phyloP scores from a whole-genome alignment of 164 flowering plant species.

The Macadamia tetraphylla region DNA sequence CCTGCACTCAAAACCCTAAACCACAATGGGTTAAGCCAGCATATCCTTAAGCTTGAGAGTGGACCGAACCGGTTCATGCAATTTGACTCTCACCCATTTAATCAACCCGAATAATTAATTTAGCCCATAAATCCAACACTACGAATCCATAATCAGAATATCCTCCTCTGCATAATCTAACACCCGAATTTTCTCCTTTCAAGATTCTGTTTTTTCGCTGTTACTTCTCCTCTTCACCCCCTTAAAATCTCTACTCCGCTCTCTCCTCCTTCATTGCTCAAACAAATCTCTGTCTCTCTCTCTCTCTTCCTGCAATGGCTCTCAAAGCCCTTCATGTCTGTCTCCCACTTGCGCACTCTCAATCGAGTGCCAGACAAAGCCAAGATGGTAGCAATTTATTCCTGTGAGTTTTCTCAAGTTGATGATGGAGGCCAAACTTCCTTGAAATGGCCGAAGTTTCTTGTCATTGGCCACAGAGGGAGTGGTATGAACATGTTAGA shows the following conservation, averaged over 20 bases:
- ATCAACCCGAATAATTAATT: too few species aligned
- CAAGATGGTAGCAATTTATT: constrained; percentile 12
- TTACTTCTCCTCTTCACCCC: background rate
- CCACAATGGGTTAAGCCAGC: too few species aligned
- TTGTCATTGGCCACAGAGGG: constrained; percentile 85
- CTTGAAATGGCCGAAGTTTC: constrained; percentile 30
- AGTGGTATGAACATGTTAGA: constrained; percentile 73
- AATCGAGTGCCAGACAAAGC: constrained; percentile 44
- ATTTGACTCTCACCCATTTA: too few species aligned
- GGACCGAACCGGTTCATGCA: too few species aligned
- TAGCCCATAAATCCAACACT: too few species aligned
- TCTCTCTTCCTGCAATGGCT: constrained; percentile 23
- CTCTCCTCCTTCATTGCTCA: background rate
- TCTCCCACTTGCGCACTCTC: constrained; percentile 56
- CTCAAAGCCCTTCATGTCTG: constrained; percentile 65
- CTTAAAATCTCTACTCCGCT: constrained; percentile 5
- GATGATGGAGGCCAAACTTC: constrained; percentile 11
- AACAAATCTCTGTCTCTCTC: background rate
- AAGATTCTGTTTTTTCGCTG: constrained; percentile 5
- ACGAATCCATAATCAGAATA: too few species aligned
- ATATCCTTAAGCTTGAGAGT: too few species aligned
- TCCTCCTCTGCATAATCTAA: too few species aligned
- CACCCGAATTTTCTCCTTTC: constrained; percentile 14
- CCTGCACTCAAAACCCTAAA: too few species aligned
- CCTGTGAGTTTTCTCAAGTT: constrained; percentile 22